phyloP scores from a whole-genome alignment of 768 basidiomycete genomes.

The Trametes cingulata region DNA sequence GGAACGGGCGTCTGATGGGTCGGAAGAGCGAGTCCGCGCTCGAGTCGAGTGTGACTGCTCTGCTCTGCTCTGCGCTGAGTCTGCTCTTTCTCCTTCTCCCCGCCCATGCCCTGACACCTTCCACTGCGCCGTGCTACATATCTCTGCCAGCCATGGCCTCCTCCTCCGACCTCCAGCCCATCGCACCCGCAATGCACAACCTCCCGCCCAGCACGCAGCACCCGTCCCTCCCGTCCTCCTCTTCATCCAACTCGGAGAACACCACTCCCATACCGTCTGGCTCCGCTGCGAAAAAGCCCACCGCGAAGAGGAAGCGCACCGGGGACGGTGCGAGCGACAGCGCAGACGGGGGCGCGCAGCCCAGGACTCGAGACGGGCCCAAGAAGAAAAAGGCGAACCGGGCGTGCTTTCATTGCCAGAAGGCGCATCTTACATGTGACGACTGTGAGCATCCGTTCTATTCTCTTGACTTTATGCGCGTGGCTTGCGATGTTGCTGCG shows the following conservation, averaged over 20 bases:
- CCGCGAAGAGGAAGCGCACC: slow-evolving; percentile 62
- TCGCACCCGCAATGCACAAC: slow-evolving; percentile 15
- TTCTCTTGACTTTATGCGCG: slow-evolving; percentile 3
- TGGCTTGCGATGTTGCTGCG: neutral
- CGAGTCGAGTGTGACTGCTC: too few relatives aligned
- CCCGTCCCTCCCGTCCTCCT: slow-evolving; percentile 28
- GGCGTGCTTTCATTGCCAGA: slow-evolving; percentile 95
- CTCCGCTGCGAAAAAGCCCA: slow-evolving; percentile 41
- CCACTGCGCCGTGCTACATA: neutral
- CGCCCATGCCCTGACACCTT: neutral
- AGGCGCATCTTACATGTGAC: slow-evolving; percentile 97
- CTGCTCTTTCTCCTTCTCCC: slow-evolving; percentile 7
- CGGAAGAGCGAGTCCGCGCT: slow-evolving; percentile 2
- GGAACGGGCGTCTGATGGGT: slow-evolving; percentile 7
- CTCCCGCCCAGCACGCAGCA: slow-evolving; percentile 21
- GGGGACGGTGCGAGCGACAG: slow-evolving; percentile 59
- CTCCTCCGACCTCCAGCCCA: slow-evolving; percentile 10
- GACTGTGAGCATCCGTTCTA: slow-evolving; percentile 65
- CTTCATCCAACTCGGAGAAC: slow-evolving; percentile 24
- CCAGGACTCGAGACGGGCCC: slow-evolving; percentile 66
- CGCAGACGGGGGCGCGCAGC: slow-evolving; percentile 44
- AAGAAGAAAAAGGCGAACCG: slow-evolving; percentile 96
- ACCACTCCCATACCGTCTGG: slow-evolving; percentile 27
- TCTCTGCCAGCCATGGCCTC: slow-evolving; percentile 14
- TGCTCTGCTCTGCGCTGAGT: too few relatives aligned